These are phyloP conservation scores for Chloropicon primus DNA, from an alignment of 139 green algal genomes.

Conservation along the genomic window DNA sequence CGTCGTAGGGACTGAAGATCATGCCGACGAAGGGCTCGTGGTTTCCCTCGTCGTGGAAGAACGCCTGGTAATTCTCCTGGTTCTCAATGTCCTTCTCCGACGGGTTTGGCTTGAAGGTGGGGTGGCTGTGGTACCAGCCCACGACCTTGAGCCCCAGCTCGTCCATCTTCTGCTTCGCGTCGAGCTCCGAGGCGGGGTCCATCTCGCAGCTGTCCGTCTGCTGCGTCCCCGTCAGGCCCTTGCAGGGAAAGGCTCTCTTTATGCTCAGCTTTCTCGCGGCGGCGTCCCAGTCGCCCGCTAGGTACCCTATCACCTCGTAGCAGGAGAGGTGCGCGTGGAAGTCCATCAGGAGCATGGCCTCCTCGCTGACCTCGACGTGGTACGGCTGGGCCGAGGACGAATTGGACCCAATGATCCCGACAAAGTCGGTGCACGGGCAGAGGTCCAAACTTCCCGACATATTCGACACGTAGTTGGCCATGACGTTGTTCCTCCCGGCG, in stretches of 20 bases:
- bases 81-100: constrained; percentile 68
- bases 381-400: constrained; percentile 12
- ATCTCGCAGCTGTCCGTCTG: constrained; percentile 38
- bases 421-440: constrained; percentile 36
- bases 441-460: constrained; percentile 44
- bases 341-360: constrained; percentile 5
- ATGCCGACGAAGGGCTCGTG: constrained; percentile 64
- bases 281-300: constrained; percentile 10
- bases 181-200: constrained; percentile 46
- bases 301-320: constrained; percentile 18
- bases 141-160: constrained; percentile 33
- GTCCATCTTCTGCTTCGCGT: constrained; percentile 39
- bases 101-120: constrained; percentile 54
- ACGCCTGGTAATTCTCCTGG: constrained; percentile 69
- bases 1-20: constrained; percentile 69
- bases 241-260: constrained; percentile 38
- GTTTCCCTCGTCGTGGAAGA: constrained; percentile 35
- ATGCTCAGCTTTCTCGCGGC: background rate
- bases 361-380: background rate
- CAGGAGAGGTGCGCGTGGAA: constrained; percentile 12
- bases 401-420: constrained; percentile 33
- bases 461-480: background rate
- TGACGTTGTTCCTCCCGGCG: background rate
- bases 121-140: constrained; percentile 77
- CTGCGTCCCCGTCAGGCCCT: constrained; percentile 4